Base-by-base conservation (phyloP, 148 eudicot genomes). In the Suaeda aralocaspica region DNA sequence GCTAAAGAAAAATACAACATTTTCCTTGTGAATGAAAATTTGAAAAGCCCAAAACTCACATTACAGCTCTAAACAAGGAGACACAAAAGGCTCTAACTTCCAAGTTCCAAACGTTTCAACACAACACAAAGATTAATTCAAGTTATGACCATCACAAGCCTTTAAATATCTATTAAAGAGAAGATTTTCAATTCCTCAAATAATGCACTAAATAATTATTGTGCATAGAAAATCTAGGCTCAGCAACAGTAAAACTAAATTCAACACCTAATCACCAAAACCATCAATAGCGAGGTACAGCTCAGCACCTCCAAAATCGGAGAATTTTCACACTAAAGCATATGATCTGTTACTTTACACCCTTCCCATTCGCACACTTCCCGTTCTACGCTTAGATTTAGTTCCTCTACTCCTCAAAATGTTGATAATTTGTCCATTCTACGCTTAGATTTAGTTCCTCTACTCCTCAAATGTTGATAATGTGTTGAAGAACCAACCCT, bases 1-100 rank as follows among this genome's bases (percentile, higher is more conserved):
- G 51, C 52, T 29, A 73, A 56, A 5, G 62, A 11, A 49, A 74
- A 24, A 22, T 15, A 33, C 46, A 49, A 13, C 68, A 61, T 19
- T 31, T 31, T 50, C 45, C n/a, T 41, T 16, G 25, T 24, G 9
- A 57, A 73, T 6, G n/a, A 74, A 46, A 73, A 15, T 26, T 21
- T 21, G 39, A 53, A 41, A n/a, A 31, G 1, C 63, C 9, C 9
- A 33, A 41, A 65, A 15, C 39, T 56, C 21, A 52, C 49, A 72
- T 15, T 57, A 58, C 21, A 59, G 41, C n/a, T 22, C 0, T 31
- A 6, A 42, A 12, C 6, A n/a, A n/a, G n/a, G n/a, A n/a, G n/a
- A n/a, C n/a, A n/a, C n/a, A n/a, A n/a, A n/a, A n/a, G n/a, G n/a
- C n/a, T n/a, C 12, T 14, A 18, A 31, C 13, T 48, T 41, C 53